Evolutionary conservation across 192 early-diverging fungal species (phyloP).

Genomic region (Backusella westeae): DNA sequence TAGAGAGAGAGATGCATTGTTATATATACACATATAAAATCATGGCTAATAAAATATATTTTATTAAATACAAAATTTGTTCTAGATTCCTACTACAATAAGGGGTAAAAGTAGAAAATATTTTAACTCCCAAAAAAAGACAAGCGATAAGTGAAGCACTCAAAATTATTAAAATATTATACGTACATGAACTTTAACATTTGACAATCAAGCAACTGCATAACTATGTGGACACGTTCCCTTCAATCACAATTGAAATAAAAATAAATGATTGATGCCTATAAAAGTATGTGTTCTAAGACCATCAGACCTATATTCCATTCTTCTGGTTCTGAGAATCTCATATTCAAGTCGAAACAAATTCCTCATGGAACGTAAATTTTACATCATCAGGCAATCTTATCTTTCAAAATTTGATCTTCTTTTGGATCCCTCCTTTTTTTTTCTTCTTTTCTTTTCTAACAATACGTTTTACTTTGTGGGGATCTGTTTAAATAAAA

Average conservation of each 20-base stretch:
- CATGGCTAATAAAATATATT: not conserved
- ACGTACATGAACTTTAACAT: not conserved
- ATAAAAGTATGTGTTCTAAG: not conserved
- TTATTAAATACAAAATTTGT: not conserved
- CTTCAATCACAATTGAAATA: not conserved
- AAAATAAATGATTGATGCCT: not conserved
- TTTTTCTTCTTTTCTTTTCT: not conserved
- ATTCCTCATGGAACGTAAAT: not conserved
- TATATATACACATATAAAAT: not conserved
- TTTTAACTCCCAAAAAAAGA: not conserved
- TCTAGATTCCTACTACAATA: not conserved
- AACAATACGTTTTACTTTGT: not conserved
- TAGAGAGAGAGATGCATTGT: not conserved
- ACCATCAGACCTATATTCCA: not conserved
- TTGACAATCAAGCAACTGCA: not conserved
- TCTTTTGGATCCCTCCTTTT: not conserved
- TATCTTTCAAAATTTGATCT: not conserved
- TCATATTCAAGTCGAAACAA: not conserved
- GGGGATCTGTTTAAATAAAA: not conserved
- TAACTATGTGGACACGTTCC: not conserved
- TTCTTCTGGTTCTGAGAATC: not conserved
- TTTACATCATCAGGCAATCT: not conserved
- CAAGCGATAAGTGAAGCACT: not conserved
- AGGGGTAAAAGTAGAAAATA: not conserved
- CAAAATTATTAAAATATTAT: not conserved